These are phyloP conservation scores for Leishmania lainsoni DNA, from an alignment of 208 protist genomes.

Conservation along the genomic window DNA sequence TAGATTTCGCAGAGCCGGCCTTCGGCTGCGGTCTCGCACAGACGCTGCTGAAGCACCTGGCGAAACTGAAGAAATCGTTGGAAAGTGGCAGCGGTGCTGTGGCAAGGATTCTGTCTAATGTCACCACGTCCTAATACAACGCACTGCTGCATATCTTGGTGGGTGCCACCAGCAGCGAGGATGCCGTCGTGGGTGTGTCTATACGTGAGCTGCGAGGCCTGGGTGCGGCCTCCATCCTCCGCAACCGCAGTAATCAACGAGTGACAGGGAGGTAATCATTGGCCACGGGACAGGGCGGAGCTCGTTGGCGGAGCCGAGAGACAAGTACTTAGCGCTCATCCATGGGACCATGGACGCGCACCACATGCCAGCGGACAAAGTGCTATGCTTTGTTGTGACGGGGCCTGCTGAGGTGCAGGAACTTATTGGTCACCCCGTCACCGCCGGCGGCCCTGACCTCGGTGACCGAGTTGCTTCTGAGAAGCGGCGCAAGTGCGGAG, in stretches of 20 bases:
- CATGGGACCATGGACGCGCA: slow-evolving; percentile 39
- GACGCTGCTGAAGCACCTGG: slow-evolving; percentile 40
- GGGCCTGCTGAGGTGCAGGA: slow-evolving; percentile 13
- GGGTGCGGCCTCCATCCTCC: slow-evolving; percentile 12
- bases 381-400: slow-evolving; percentile 25
- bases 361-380: slow-evolving; percentile 40
- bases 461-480: slow-evolving; percentile 12
- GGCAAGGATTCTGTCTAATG: slow-evolving; percentile 26
- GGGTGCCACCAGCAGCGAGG: slow-evolving; percentile 36
- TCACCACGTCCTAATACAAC: slow-evolving; percentile 17
- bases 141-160: slow-evolving; percentile 48
- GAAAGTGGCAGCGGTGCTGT: slow-evolving; percentile 1
- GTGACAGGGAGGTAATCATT: neutral
- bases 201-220: slow-evolving; percentile 35
- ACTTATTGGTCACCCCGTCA: slow-evolving; percentile 11
- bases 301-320: neutral
- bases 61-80: slow-evolving; percentile 1
- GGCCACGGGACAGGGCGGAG: no score
- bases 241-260: slow-evolving; percentile 8
- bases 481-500: neutral
- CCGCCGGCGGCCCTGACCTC: no score
- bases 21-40: slow-evolving; percentile 32
- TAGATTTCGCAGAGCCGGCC: slow-evolving; percentile 39
- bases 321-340: slow-evolving; percentile 37
- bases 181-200: slow-evolving; percentile 33